A percentile compares a stretch with the other conserved stretches of the same genome.
Evolutionary conservation across 1,284 basidiomycete species (phyloP).

Genomic region (Xerocomus amazonicus): DNA sequence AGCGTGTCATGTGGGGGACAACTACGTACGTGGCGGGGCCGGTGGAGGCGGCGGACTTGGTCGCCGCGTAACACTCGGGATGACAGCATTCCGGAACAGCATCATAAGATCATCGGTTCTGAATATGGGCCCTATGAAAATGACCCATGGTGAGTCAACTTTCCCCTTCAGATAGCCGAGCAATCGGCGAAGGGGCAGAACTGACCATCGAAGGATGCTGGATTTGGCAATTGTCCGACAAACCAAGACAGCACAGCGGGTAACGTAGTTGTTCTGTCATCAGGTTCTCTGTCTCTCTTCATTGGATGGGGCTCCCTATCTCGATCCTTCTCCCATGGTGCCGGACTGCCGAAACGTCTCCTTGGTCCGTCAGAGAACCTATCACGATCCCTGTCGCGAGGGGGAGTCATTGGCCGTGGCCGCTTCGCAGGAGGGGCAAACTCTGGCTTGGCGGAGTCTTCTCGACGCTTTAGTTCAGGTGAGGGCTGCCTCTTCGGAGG

Average conservation of each 20-base stretch:
- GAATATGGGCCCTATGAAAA: slow-evolving; percentile 72
- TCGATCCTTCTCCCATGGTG: slow-evolving; percentile 47
- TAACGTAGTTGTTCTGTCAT: slow-evolving; percentile 52
- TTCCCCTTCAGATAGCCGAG: slow-evolving; percentile 12
- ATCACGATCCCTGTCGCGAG: slow-evolving; percentile 48
- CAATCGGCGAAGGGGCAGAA: slow-evolving; percentile 13
- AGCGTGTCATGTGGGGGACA: slow-evolving; percentile 2
- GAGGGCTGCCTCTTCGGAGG: slow-evolving; percentile 22
- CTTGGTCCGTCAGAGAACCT: slow-evolving; percentile 45
- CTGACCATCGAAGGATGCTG: slow-evolving; percentile 78
- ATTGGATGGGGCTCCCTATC: slow-evolving; percentile 41
- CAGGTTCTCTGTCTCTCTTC: slow-evolving; percentile 43
- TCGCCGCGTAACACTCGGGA: slow-evolving; percentile 53
- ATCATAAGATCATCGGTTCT: slow-evolving; percentile 84
- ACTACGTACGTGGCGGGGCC: slow-evolving; percentile 30
- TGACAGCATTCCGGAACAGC: slow-evolving; percentile 70
- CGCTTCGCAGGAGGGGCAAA: slow-evolving; percentile 54
- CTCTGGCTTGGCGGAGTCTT: slow-evolving; percentile 38
- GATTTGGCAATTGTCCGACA: slow-evolving; percentile 70
- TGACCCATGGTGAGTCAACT: slow-evolving; percentile 14
- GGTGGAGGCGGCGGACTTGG: slow-evolving; percentile 52
- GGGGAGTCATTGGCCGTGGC: slow-evolving; percentile 48
- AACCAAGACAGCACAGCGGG: slow-evolving; percentile 81
- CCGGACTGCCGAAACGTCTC: slow-evolving; percentile 43
- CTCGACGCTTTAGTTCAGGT: slow-evolving; percentile 43